Percentiles rank a stretch among this genome's conserved stretches.
phyloP scores from a whole-genome alignment of 106 monocot species.

The Dendrobium catenatum region DNA sequence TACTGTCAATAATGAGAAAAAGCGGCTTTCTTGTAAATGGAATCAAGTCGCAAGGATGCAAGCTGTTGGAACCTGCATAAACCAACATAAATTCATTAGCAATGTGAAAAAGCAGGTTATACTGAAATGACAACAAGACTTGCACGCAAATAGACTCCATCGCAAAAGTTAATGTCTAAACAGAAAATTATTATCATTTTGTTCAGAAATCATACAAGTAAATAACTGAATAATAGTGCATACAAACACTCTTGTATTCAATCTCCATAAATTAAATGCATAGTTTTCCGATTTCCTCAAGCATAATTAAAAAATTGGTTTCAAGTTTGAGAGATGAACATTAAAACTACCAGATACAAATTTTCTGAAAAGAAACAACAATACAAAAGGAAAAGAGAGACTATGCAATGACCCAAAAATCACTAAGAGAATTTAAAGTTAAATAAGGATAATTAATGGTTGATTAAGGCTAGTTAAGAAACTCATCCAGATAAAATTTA shows the following conservation, averaged over 20 bases:
- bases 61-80: conserved; percentile 56
- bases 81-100: background rate
- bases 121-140: background rate
- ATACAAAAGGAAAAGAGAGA: background rate
- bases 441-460: background rate
- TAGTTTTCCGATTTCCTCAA: background rate
- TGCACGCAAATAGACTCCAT: background rate
- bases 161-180: background rate
- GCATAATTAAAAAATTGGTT: background rate
- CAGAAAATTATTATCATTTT: background rate
- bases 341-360: background rate
- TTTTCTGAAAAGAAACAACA: background rate
- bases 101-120: background rate
- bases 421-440: background rate
- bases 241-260: background rate
- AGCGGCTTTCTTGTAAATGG: conserved; percentile 94
- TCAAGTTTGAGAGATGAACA: background rate
- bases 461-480: background rate
- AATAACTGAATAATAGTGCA: background rate
- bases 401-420: background rate
- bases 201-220: background rate
- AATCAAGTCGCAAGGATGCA: conserved; percentile 84
- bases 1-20: conserved; percentile 87
- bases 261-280: background rate
- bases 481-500: background rate